Evolutionary conservation across 2,329 filamentous ascomycete species (phyloP).

Genomic region (Sarocladium kiliense): DNA sequence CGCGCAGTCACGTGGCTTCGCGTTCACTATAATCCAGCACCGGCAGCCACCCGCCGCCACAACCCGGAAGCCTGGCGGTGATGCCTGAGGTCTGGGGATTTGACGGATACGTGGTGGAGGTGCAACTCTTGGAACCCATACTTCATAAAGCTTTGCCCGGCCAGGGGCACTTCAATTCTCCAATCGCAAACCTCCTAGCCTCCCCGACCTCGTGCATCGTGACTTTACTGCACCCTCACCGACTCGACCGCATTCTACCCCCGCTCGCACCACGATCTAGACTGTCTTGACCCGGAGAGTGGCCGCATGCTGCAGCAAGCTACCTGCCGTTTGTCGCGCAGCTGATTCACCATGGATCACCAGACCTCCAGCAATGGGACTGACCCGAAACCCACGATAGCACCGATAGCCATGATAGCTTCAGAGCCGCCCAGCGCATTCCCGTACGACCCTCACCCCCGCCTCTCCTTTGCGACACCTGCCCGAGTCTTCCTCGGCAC

Average conservation of each 20-base stretch:
- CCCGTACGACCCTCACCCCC: slow-evolving; percentile 29
- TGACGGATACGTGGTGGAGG: background rate
- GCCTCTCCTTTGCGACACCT: slow-evolving; percentile 58
- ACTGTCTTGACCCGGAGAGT: slow-evolving; percentile 1
- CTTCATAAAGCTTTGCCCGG: background rate
- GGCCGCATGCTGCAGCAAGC: slow-evolving; percentile 4
- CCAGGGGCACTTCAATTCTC: background rate
- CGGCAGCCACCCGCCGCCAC: background rate
- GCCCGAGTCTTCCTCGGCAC: slow-evolving; percentile 63
- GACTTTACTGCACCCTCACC: slow-evolving; percentile 6
- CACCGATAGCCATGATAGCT: slow-evolving; percentile 9
- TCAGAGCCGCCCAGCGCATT: slow-evolving; percentile 17
- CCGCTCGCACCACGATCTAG: background rate
- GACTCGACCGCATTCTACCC: slow-evolving; percentile 3
- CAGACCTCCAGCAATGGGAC: background rate
- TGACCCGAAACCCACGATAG: slow-evolving; percentile 2
- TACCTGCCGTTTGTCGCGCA: background rate
- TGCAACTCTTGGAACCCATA: background rate
- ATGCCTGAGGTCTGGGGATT: slow-evolving; percentile 4
- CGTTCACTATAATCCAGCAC: slow-evolving; percentile 14
- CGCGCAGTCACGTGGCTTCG: slow-evolving; percentile 26
- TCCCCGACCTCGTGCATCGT: background rate
- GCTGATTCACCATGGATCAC: slow-evolving; percentile 3
- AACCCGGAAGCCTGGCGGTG: background rate
- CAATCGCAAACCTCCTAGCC: background rate